These are phyloP conservation scores for Puccinia coronata DNA, from an alignment of 1,284 basidiomycete genomes.

Conservation along the genomic window DNA sequence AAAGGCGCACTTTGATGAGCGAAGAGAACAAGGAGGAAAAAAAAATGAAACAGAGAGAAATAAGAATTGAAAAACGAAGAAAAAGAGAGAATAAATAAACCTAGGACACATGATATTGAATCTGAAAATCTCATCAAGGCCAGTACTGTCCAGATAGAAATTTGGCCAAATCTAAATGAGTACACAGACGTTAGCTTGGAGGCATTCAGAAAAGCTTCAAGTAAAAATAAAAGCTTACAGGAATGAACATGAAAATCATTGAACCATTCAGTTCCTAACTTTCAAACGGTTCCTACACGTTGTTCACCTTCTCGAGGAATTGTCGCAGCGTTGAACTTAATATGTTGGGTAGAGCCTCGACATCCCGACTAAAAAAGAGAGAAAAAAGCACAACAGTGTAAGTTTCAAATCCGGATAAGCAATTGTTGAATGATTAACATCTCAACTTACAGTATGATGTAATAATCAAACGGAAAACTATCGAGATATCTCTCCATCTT, in stretches of 20 bases:
- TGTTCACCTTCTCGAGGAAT: slow-evolving; percentile 62
- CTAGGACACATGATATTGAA: not conserved
- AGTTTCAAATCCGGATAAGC: not conserved
- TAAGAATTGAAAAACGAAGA: not conserved
- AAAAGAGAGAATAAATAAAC: not conserved
- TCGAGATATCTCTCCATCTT: slow-evolving; percentile 87
- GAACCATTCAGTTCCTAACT: not conserved
- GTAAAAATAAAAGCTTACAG: not conserved
- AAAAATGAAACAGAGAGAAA: not conserved
- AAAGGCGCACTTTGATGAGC: not conserved
- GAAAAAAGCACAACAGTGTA: not conserved
- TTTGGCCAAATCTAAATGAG: not conserved
- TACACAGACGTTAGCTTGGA: not conserved
- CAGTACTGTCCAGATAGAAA: not conserved
- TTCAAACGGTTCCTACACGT: not conserved
- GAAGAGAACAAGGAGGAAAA: not conserved
- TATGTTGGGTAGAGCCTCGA: slow-evolving; percentile 88
- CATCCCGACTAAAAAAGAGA: slow-evolving; percentile 62
- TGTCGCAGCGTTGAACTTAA: slow-evolving; percentile 88
- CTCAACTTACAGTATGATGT: slow-evolving; percentile 73
- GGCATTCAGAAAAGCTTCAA: not conserved
- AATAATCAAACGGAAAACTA: slow-evolving; percentile 98
- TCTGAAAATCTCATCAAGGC: not conserved
- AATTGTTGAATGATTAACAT: not conserved
- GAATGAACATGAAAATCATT: not conserved